Evolutionary conservation across 2,329 filamentous ascomycete species (phyloP), one percentile per base, ranked within the genome.

Genomic region (Didymella lethalis): DNA sequence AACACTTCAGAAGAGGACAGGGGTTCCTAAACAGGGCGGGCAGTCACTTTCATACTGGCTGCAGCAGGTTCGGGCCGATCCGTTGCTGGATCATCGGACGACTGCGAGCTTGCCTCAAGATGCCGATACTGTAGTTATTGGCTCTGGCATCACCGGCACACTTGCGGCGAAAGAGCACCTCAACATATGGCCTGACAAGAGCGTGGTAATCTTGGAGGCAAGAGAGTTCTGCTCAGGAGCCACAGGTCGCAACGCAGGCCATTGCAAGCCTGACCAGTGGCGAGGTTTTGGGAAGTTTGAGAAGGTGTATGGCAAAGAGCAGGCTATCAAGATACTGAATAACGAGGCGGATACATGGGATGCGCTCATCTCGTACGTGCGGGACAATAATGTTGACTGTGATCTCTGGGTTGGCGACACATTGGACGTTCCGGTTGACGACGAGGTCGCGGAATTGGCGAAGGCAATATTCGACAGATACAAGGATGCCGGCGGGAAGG

Each of bases 51-150:
- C 67, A 12, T 69, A 69, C 29, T 72, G 70, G 68, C 57, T 71
- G 7, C 68, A 72, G 44, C 64, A 72, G 60, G 67, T 72, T n/a
- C 61, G 68, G 12, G 64, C 62, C 32, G 68, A 71, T 49, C 64
- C 70, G 7, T 41, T 72, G 2, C 32, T 72, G 7, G 61, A 71
- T 28, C 64, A 74, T 34, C 69, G 72, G 23, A 75, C 67, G 16
- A 76, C 76, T 5, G 40, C 65, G 10, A 50, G 65, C 1, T 54
- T 78, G 10, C 75, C 76, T 16, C 7, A 50, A 2, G 57, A 66
- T 18, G 67, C 64, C 28, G 71, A 78, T 57, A 75, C 74, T 41
- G 61, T 78, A 11, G 65, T 78, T 16, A 69, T 78, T 28, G 75
- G 76, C 6, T 73, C 71, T 8, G 75, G 76, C 25, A 62, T 72